Conservation (phyloP, 1,284 basidiomycete species). For the Microbotryomycetes sp. region DNA sequence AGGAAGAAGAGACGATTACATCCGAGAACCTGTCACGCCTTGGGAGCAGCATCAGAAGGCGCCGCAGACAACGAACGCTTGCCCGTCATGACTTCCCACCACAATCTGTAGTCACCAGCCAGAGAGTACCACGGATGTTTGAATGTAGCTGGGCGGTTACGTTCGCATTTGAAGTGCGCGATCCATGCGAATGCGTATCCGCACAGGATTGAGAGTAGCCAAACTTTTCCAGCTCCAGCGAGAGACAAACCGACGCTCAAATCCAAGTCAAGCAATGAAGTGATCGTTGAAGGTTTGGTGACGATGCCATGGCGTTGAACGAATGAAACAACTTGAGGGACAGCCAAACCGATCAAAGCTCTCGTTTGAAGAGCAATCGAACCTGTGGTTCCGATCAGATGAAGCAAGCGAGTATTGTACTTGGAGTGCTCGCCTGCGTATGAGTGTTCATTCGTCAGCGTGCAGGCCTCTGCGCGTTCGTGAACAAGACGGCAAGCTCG, state of each 20-base stretch:
- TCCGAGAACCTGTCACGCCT: too few relatives aligned
- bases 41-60: not conserved
- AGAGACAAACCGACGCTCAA: not conserved
- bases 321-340: not conserved
- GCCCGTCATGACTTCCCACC: not conserved
- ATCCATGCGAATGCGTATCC: not conserved
- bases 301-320: not conserved
- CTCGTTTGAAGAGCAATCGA: not conserved
- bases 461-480: not conserved
- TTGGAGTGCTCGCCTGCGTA: not conserved
- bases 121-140: not conserved
- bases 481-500: not conserved
- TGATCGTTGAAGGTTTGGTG: not conserved
- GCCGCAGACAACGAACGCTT: not conserved
- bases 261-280: not conserved
- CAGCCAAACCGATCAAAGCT: not conserved
- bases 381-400: not conserved
- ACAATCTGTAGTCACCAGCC: not conserved
- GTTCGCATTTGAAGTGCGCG: not conserved
- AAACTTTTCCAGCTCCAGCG: not conserved
- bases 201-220: not conserved
- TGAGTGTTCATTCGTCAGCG: not conserved
- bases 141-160: not conserved
- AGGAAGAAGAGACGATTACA: too few relatives aligned
- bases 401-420: not conserved